Evolutionary conservation across 306 rosid genomes (phyloP).

Genomic region (Benincasa hispida): DNA sequence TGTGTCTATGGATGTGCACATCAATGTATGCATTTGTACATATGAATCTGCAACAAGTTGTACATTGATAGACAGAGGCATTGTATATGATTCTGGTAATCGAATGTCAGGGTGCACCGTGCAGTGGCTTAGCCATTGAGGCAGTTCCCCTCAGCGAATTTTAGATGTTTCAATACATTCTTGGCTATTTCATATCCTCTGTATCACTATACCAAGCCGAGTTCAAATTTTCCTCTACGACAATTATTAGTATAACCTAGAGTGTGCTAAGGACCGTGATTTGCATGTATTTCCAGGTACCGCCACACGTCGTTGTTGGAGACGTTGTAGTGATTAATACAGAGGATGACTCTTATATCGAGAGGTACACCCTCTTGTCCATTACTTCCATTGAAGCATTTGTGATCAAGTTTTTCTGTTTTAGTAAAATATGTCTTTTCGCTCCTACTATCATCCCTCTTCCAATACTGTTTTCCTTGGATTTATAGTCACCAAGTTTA

Average conservation of each 20-base stretch:
- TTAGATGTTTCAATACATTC: background rate
- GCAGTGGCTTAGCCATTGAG: background rate
- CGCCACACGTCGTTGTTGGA: conserved; percentile 57
- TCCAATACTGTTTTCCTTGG: background rate
- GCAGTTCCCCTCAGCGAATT: background rate
- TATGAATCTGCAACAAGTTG: background rate
- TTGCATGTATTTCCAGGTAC: conserved; percentile 42
- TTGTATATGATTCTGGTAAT: background rate
- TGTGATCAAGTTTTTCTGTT: background rate
- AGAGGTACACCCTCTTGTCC: conserved; percentile 36
- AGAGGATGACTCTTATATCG: conserved; percentile 62
- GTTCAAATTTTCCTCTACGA: background rate
- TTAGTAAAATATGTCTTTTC: background rate
- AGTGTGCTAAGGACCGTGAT: background rate
- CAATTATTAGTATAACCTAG: background rate
- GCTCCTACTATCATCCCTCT: background rate
- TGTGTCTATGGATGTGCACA: no score
- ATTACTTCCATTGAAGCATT: background rate
- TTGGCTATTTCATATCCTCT: background rate
- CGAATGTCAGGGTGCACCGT: background rate
- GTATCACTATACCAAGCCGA: background rate
- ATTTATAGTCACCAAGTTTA: background rate
- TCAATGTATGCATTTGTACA: background rate
- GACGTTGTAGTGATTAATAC: conserved; percentile 66
- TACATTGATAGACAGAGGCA: background rate